Conservation (phyloP, 2,329 filamentous ascomycete genomes). For the Sporothrix protearum region DNA sequence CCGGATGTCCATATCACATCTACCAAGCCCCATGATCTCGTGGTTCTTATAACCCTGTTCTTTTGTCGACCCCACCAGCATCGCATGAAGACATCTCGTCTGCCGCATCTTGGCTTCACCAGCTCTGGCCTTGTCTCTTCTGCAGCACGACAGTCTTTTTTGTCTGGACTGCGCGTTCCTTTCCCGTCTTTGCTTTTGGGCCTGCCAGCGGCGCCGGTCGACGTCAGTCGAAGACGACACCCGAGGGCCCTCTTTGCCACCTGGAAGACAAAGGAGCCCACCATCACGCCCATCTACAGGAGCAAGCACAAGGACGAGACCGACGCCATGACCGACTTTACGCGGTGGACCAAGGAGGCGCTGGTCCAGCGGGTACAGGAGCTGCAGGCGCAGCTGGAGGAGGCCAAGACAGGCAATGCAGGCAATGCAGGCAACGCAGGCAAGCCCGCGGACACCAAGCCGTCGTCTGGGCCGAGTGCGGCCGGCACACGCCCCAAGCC, state of each 20-base stretch:
- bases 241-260: not conserved
- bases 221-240: not conserved
- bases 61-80: not conserved
- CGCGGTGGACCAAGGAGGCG: conserved; percentile 30
- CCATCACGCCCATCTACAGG: not conserved
- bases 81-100: conserved; percentile 13
- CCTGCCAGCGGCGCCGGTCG: not conserved
- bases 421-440: not conserved
- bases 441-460: no score
- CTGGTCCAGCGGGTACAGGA: conserved; percentile 38
- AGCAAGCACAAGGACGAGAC: not conserved
- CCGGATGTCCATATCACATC: no score
- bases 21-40: no score
- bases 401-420: not conserved
- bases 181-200: not conserved
- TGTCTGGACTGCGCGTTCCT: not conserved
- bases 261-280: not conserved
- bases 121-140: not conserved
- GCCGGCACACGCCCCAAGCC: conserved; percentile 33
- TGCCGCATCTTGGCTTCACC: conserved; percentile 6
- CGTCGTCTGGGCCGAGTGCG: no score
- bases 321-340: conserved; percentile 27
- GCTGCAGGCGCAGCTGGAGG: conserved; percentile 25
- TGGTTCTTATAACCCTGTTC: not conserved
- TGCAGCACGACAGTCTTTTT: not conserved